These are phyloP conservation scores for Boletus subparvulus DNA, from an alignment of 768 basidiomycete genomes.

Conservation along the genomic window DNA sequence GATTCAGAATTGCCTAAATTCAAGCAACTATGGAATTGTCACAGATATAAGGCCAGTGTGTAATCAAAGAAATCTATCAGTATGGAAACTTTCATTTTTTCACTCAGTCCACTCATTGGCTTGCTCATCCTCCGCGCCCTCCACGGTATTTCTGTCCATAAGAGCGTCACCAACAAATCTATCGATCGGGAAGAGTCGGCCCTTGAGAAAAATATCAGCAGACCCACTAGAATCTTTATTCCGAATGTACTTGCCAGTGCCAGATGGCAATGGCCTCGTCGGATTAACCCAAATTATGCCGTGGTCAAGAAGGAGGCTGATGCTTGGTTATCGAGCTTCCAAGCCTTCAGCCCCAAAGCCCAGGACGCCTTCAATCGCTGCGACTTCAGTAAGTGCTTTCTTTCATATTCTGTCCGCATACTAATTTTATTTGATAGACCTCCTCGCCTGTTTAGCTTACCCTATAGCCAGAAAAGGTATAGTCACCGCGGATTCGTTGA, in stretches of 20 bases:
- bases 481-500: neutral
- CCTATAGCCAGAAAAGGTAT: conserved; percentile 12
- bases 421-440: neutral
- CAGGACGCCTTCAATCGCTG: too few relatives aligned
- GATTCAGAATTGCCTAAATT: too few relatives aligned
- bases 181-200: too few relatives aligned
- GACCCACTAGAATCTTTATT: neutral
- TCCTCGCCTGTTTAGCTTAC: conserved; percentile 7
- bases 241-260: conserved; percentile 5
- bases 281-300: conserved; percentile 1
- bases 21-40: too few relatives aligned
- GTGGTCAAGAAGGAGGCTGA: neutral
- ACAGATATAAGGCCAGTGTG: too few relatives aligned
- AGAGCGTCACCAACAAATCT: too few relatives aligned
- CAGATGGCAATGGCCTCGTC: conserved; percentile 14
- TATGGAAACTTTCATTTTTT: too few relatives aligned
- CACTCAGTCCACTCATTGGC: too few relatives aligned
- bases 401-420: neutral
- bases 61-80: too few relatives aligned
- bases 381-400: conserved; percentile 7
- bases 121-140: too few relatives aligned
- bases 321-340: conserved; percentile 7
- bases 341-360: conserved; percentile 7
- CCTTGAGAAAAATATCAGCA: too few relatives aligned
- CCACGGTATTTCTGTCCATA: too few relatives aligned